Evolutionary conservation across 2,329 filamentous ascomycete species (phyloP).

Genomic region (Tolypocladium inflatum): DNA sequence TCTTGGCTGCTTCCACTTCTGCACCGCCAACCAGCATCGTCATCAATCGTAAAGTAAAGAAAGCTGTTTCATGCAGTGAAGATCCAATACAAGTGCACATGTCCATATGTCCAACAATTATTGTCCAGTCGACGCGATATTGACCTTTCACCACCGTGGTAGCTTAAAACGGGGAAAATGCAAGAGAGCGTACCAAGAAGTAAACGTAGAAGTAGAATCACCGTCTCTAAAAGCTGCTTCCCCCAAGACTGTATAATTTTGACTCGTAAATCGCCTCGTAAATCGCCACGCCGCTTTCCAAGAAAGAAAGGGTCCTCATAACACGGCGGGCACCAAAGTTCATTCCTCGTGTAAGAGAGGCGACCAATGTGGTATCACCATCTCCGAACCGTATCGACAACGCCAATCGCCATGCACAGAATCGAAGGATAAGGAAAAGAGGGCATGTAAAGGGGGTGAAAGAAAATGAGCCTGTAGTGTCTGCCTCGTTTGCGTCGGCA

Average conservation of each 20-base stretch:
- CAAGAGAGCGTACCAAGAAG: not conserved
- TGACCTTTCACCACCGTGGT: not conserved
- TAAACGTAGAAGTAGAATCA: not conserved
- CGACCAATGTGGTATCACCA: not conserved
- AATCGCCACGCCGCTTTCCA: not conserved
- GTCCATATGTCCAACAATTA: not conserved
- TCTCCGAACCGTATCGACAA: not conserved
- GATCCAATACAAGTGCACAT: not conserved
- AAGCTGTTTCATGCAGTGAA: not conserved
- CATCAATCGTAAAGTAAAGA: conserved; percentile 8
- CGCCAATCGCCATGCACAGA: not conserved
- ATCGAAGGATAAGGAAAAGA: not conserved
- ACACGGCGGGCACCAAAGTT: not conserved
- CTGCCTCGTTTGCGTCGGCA: not conserved
- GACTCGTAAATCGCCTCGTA: not conserved
- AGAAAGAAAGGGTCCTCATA: not conserved
- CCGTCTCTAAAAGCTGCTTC: not conserved
- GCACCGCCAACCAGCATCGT: not conserved
- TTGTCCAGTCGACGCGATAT: not conserved
- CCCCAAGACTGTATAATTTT: not conserved
- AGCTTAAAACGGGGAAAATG: not conserved
- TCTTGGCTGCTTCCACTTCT: not conserved
- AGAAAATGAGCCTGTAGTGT: no score
- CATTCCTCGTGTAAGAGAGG: not conserved
- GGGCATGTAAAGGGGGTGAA: not conserved